phyloP scores from a whole-genome alignment of 106 monocot genomes.

The Iris macrosiphon region DNA sequence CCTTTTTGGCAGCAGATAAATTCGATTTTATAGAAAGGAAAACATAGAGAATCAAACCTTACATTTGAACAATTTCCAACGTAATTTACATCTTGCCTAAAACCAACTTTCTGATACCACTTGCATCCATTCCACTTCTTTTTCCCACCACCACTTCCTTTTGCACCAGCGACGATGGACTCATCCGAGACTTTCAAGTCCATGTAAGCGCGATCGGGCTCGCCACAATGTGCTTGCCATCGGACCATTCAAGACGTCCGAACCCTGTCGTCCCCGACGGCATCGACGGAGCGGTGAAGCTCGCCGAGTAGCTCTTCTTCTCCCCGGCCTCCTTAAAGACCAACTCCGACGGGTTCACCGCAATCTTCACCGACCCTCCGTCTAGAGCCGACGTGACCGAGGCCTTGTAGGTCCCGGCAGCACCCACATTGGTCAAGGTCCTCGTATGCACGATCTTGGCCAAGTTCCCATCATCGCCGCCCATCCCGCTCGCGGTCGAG shows the following conservation, averaged over 20 bases:
- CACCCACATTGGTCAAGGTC: conserved; percentile 51
- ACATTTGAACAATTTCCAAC: no score
- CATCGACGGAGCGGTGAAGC: conserved; percentile 50
- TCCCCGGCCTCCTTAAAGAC: conserved; percentile 50
- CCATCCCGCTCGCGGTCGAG: conserved; percentile 21
- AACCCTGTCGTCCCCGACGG: conserved; percentile 51
- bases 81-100: no score
- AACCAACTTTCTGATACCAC: no score
- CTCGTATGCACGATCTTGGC: conserved; percentile 38
- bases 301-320: conserved; percentile 67
- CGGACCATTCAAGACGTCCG: conserved; percentile 67
- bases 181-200: no score
- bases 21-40: no score
- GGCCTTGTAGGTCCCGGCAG: conserved; percentile 44
- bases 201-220: conserved; percentile 80
- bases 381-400: conserved; percentile 17
- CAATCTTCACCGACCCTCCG: conserved; percentile 32
- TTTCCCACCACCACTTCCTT: background rate
- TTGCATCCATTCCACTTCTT: no score
- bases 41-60: no score
- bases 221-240: conserved; percentile 66
- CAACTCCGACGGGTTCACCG: conserved; percentile 59
- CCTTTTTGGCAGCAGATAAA: no score
- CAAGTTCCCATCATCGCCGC: conserved; percentile 9
- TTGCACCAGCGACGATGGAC: background rate